These are phyloP conservation scores for Phytophthora multivora DNA, from an alignment of 352 stramenopile genomes.

Conservation along the genomic window DNA sequence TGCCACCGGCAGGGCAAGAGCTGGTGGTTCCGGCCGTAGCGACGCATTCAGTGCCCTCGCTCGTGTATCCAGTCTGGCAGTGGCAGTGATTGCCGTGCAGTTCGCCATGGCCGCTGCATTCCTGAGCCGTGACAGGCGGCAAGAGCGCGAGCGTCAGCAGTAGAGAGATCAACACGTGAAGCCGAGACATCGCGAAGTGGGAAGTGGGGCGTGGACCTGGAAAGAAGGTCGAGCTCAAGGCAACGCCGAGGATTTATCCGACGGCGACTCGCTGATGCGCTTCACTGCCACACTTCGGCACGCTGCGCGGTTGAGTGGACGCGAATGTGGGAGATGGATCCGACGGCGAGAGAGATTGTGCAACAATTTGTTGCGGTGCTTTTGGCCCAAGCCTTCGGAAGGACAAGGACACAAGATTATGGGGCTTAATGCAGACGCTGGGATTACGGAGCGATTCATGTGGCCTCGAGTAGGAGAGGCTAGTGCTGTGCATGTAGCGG, in stretches of 20 bases:
- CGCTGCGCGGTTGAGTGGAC: constrained; percentile 3
- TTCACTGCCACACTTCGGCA: neutral
- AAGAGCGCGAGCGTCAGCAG: constrained; percentile 2
- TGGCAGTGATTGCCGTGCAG: constrained; percentile 55
- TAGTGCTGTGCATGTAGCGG: no score
- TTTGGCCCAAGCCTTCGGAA: no score
- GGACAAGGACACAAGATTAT: no score
- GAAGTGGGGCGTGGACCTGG: constrained; percentile 2
- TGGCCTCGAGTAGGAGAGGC: no score
- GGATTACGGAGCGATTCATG: no score
- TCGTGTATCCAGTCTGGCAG: constrained; percentile 47
- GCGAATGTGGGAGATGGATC: constrained; percentile 1
- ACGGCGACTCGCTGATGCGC: constrained; percentile 2
- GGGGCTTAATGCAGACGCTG: no score
- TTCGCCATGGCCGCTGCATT: constrained; percentile 51
- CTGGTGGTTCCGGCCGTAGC: constrained; percentile 20
- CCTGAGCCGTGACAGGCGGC: constrained; percentile 13
- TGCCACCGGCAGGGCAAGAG: constrained; percentile 39
- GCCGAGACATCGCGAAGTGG: constrained; percentile 1
- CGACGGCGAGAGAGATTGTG: neutral
- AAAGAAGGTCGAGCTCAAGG: constrained; percentile 5
- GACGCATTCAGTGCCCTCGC: constrained; percentile 42
- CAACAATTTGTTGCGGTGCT: no score
- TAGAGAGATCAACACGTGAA: neutral
- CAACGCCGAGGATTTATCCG: neutral